Evolutionary conservation across 257 asterid species (phyloP), one percentile per base, ranked within the genome.

Genomic region (Anisodus tanguticus): DNA sequence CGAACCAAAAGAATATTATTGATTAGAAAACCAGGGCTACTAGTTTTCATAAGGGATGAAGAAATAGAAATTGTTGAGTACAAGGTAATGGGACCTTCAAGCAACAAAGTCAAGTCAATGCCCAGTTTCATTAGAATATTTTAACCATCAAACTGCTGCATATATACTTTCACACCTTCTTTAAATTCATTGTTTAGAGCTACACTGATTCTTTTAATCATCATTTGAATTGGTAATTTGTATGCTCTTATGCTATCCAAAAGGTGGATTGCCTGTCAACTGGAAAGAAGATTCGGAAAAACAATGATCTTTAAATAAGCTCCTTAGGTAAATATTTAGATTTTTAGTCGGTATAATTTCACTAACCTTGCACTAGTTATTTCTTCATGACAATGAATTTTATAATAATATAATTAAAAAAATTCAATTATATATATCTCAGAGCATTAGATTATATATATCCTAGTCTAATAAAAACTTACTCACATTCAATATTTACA

Each of bases 61-160:
- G 47, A 68, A 69, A 39, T 39, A 4, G 26, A 69, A 39, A 8
- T n/a, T 17, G 79, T 45, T 71, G 58, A 45, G 39, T 45, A 45
- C 39, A 71, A 71, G 80, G 37, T 71, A 45, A n/a, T 16, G 57
- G 17, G 31, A 39, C 9, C 59, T 71, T n/a, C 58, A 45, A n/a
- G 22, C 39, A 71, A 71, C 80, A 71, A 71, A 45, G 39, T 71
- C 80, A 71, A 71, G 80, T 71, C 80, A 71, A 71, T n/a, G 80
- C 5, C 58, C 3, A 3, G 15, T 45, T 71, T 9, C 9, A 45
- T 43, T 70, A 41, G 54, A 41, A 39, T 16, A 67, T 62, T 31
- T 31, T 31, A 31, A 31, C 7, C 8, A 70, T 43, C 37, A 43
- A 17, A 16, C 43, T 70, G 79, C 16, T 70, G 3, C 16, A 9